Base-by-base conservation (phyloP, 2,329 filamentous ascomycete species). In the Canariomyces notabilis region DNA sequence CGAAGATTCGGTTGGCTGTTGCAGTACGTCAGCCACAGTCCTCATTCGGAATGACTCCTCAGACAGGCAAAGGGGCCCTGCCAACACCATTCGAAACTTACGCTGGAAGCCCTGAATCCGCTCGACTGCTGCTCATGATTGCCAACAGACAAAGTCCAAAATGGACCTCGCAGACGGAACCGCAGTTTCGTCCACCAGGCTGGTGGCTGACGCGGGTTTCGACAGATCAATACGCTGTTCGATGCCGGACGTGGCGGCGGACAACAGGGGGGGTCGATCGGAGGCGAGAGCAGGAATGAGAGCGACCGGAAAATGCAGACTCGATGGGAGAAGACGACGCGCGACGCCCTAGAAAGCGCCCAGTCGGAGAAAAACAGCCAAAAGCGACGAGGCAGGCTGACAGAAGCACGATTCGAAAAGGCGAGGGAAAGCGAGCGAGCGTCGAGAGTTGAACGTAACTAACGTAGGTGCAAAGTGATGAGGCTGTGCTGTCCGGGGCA, bases 1-100 rank as follows among this genome's bases (percentile, higher is more conserved):
- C 91, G 83, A 64, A 97, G 76, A 72, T 96, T 97, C 63, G 88
- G 82, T 72, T 85, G 82, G 67, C 85, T 88, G 60, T 38, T 43
- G 38, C 45, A 37, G n/a, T 41, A 32, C 37, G 44, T 59, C 42
- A 50, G 50, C 42, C 37, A 57, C 59, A 57, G 60, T 31, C 48
- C 35, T 51, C 32, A 19, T 42, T 34, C 19, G 26, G 14, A 22
- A 7, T 9, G 18, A 8, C 19, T 37, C 19, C 43, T 46, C 5
- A 23, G 11, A 33, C 12, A 2, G 18, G 22, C 32, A 4, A 36
- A 29, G 15, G 9, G 33, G 2, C 18, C 75, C 69, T 32, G 18
- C 31, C 21, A 19, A 29, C 7, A 52, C 45, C 49, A 38, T 35
- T 41, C 36, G 43, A 6, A 34, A 79, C 80, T 70, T 70, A 84